Evolutionary conservation across 2,329 filamentous ascomycete species (phyloP).

Genomic region (Pestalotiopsis sp.): DNA sequence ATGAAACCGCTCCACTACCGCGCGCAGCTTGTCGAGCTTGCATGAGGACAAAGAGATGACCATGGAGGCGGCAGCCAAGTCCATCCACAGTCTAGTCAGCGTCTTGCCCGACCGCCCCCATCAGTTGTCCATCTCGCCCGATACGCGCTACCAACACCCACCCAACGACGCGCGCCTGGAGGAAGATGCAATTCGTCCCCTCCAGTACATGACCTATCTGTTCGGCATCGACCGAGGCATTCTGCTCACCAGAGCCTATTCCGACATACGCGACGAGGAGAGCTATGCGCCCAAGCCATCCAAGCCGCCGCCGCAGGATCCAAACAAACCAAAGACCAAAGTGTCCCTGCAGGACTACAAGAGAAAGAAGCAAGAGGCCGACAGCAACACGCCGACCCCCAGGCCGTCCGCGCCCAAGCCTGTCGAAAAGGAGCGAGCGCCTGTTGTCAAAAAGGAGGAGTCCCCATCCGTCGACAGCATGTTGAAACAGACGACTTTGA

Average conservation of each 20-base stretch:
- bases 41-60: conserved; percentile 32
- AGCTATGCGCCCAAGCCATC: conserved; percentile 31
- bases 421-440: conserved; percentile 15
- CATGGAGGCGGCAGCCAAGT: conserved; percentile 64
- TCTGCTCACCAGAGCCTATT: conserved; percentile 59
- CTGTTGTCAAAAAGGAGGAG: conserved; percentile 26
- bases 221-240: conserved; percentile 62
- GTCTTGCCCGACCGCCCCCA: conserved; percentile 56
- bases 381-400: conserved; percentile 15
- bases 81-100: conserved; percentile 55
- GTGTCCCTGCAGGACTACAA: conserved; percentile 63
- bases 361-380: conserved; percentile 47
- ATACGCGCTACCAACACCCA: conserved; percentile 50
- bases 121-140: conserved; percentile 53
- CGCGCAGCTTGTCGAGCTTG: conserved; percentile 36
- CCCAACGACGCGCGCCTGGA: conserved; percentile 43
- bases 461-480: conserved; percentile 23
- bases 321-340: conserved; percentile 53
- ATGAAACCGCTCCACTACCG: conserved; percentile 28
- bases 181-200: conserved; percentile 51
- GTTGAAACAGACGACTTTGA: conserved; percentile 26
- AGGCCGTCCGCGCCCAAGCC: conserved; percentile 25
- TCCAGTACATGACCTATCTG: conserved; percentile 62
- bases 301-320: conserved; percentile 26
- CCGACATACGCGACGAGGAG: conserved; percentile 58